Conservation (phyloP, 2,329 filamentous ascomycete species). For the Fusarium continuum region DNA sequence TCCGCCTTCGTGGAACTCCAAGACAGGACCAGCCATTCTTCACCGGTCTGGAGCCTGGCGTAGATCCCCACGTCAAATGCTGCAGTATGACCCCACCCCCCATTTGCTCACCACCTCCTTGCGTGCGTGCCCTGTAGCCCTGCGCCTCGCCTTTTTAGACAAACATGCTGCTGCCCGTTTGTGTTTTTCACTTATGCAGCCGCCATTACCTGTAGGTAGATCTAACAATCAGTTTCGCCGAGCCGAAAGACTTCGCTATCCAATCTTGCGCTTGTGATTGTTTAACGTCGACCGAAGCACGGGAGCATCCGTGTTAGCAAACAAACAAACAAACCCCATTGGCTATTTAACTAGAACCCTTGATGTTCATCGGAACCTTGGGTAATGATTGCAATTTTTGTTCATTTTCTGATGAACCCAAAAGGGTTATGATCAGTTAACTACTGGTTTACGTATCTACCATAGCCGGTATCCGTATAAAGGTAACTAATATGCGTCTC, state of each 20-base stretch:
- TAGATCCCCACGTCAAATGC: constrained; percentile 32
- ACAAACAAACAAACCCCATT: not conserved
- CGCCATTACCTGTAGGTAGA: not conserved
- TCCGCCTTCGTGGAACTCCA: constrained; percentile 29
- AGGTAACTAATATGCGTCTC: too few relatives aligned
- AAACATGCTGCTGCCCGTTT: constrained; percentile 9
- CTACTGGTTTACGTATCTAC: too few relatives aligned
- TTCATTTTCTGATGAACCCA: not conserved
- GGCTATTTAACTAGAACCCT: not conserved
- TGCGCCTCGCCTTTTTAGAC: constrained; percentile 31
- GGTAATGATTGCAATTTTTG: not conserved
- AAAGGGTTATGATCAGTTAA: too few relatives aligned
- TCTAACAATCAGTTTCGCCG: not conserved
- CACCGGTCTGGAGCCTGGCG: constrained; percentile 41
- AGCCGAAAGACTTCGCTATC: not conserved
- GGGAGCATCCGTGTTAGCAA: not conserved
- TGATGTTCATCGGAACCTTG: not conserved
- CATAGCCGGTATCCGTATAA: too few relatives aligned
- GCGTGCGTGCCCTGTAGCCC: constrained; percentile 23
- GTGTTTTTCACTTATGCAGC: constrained; percentile 4
- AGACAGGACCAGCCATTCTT: constrained; percentile 32
- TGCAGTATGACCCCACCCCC: constrained; percentile 31
- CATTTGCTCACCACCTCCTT: constrained; percentile 10
- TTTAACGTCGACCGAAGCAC: not conserved
- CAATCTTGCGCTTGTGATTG: not conserved